Base-by-base conservation (phyloP, 2,329 filamentous ascomycete species). In the Amesomyces nigricolor region DNA sequence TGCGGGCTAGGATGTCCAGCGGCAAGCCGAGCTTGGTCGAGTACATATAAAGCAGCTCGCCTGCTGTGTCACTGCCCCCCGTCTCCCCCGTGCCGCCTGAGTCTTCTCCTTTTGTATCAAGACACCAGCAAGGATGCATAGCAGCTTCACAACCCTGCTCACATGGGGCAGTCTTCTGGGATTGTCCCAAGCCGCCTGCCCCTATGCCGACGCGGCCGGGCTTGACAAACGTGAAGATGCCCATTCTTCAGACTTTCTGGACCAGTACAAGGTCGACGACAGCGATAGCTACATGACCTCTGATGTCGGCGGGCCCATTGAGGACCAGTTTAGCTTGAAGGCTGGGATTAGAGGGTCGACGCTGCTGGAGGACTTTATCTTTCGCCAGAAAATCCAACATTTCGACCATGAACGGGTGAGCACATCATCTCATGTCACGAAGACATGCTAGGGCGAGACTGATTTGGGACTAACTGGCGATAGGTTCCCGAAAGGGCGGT, bases 331-430 rank as follows among this genome's bases (percentile, higher is more conserved):
- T 59, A 87, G 82, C 63, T 70, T 89, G 38, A 85, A 77, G 63
- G 85, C 79, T n/a, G 87, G 87, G 2, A 75, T 79, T 7, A 75
- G 85, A 44, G 87, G 87, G 1, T 79, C 86, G 1, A 85, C 83
- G 0, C 71, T 89, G 17, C 72, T 90, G 0, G 87, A 89, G 64
- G 87, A 89, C 66, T 88, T 86, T 49, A 83, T 86, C 60, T 85
- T 87, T 66, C 78, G 86, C 32, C 85, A 89, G 64, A 89, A 87
- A 72, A 85, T 87, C 42, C 81, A 82, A 47, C 81, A 79, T 52
- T 88, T 88, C 63, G 85, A 88, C 55, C 85, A 88, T 62, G 86
- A 89, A 64, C 74, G 86, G 19, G 86, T 86, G 70, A 65, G 73
- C 65, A 14, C 17, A 40, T 5, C 7, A 17, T 55, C 11, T 19